These are phyloP conservation scores for Ormosia emarginata DNA, from an alignment of 306 rosid genomes.

Conservation along the genomic window DNA sequence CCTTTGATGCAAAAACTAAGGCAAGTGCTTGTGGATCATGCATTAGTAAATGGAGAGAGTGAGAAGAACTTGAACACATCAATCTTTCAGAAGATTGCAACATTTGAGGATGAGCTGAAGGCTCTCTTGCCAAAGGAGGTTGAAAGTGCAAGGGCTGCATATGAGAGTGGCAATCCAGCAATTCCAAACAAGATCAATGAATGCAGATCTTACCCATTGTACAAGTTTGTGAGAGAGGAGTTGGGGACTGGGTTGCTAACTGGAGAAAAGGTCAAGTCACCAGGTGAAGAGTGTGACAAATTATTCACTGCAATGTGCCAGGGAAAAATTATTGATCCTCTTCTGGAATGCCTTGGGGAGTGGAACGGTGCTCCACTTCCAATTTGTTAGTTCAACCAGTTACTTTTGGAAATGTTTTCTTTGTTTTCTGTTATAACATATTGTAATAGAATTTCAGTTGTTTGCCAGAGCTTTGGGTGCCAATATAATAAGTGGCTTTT, in stretches of 20 bases:
- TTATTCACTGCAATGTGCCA: constrained; percentile 65
- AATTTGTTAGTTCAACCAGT: constrained; percentile 33
- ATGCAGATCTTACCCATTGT: constrained; percentile 84
- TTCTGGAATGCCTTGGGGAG: constrained; percentile 60
- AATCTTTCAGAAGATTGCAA: constrained; percentile 73
- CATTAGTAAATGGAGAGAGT: constrained; percentile 47
- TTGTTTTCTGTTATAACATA: not conserved
- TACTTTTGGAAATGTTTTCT: not conserved
- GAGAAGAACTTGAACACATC: constrained; percentile 70
- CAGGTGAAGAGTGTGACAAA: constrained; percentile 80
- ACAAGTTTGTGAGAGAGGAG: constrained; percentile 76
- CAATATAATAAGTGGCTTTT: too few relatives aligned
- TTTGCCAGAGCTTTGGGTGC: too few relatives aligned
- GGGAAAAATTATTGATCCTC: constrained; percentile 75
- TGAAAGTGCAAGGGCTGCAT: constrained; percentile 55
- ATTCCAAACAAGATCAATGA: constrained; percentile 59
- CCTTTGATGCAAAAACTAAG: constrained; percentile 78
- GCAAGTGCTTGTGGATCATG: constrained; percentile 74
- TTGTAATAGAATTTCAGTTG: too few relatives aligned
- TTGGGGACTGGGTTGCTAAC: constrained; percentile 53
- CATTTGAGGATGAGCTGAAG: constrained; percentile 72
- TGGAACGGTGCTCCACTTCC: constrained; percentile 94
- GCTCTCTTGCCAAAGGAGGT: constrained; percentile 68
- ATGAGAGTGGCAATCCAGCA: constrained; percentile 50
- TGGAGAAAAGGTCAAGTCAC: constrained; percentile 62